Conservation (phyloP, 1,284 basidiomycete genomes). For the Stygiomarasmius scandens region DNA sequence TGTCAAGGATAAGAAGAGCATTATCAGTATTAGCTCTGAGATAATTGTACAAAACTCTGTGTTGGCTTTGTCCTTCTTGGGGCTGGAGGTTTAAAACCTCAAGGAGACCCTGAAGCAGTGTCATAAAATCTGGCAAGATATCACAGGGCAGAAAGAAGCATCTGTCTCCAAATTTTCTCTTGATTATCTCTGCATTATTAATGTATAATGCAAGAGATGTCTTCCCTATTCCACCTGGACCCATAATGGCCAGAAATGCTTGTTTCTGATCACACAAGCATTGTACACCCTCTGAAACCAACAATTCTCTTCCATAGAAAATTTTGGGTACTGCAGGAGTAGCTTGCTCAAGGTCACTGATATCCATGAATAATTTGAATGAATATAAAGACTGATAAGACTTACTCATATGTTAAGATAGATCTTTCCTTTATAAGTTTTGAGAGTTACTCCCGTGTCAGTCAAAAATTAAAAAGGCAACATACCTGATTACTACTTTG, state of each 20-base stretch:
- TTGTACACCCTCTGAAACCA: neutral
- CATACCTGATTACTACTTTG: too few species aligned
- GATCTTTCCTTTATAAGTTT: too few species aligned
- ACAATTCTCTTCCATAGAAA: neutral
- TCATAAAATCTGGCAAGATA: neutral
- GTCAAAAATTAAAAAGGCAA: too few species aligned
- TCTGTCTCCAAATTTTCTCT: neutral
- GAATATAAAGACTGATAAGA: too few species aligned
- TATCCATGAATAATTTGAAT: too few species aligned
- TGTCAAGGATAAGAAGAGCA: neutral
- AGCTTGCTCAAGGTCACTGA: neutral
- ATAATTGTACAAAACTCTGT: neutral
- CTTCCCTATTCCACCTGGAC: slow-evolving; percentile 5
- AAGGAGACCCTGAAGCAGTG: neutral
- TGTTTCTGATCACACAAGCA: neutral
- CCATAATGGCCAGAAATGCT: neutral
- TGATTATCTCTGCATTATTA: neutral
- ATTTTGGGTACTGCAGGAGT: neutral
- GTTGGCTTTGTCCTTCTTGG: neutral
- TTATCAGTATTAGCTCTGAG: neutral
- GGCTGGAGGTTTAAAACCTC: neutral
- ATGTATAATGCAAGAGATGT: slow-evolving; percentile 4
- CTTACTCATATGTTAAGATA: too few species aligned
- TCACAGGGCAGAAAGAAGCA: slow-evolving; percentile 1
- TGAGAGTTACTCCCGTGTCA: too few species aligned